Evolutionary conservation across 352 stramenopile genomes (phyloP).

Genomic region (Globisporangium middletonii): DNA sequence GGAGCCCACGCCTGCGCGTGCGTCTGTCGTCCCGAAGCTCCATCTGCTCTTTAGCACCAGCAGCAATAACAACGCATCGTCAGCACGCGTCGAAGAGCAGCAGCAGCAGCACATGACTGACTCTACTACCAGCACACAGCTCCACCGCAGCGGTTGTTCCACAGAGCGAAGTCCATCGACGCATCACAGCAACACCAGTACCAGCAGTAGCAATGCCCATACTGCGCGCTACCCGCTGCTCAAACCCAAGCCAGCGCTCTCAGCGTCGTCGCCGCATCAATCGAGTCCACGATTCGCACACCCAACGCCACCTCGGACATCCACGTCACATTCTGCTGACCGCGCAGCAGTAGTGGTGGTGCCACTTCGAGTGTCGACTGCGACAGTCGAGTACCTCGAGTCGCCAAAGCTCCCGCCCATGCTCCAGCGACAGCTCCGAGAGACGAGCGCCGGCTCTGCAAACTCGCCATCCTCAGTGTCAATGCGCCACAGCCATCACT

Average conservation of each 20-base stretch:
- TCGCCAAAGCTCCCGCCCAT: conserved; percentile 29
- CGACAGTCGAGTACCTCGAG: conserved; percentile 29
- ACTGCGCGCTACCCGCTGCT: not conserved
- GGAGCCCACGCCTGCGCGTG: conserved; percentile 10
- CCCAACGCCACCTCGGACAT: conserved; percentile 3
- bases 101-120: not conserved
- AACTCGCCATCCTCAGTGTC: not conserved
- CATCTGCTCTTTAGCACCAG: conserved; percentile 8
- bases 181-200: not conserved
- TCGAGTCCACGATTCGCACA: conserved; percentile 4
- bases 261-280: not conserved
- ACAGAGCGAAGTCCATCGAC: not conserved
- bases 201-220: not conserved
- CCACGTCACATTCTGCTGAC: not conserved
- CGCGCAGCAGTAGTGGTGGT: conserved; percentile 4
- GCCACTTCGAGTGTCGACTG: conserved; percentile 22
- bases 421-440: conserved; percentile 19
- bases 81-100: not conserved
- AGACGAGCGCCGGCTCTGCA: not conserved
- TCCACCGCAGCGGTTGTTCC: too few relatives aligned
- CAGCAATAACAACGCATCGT: not conserved
- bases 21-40: conserved; percentile 10
- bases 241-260: not conserved
- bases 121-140: too few relatives aligned
- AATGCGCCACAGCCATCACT: not conserved